phyloP scores from a whole-genome alignment of 768 basidiomycete species.

The Russula dissimulans region DNA sequence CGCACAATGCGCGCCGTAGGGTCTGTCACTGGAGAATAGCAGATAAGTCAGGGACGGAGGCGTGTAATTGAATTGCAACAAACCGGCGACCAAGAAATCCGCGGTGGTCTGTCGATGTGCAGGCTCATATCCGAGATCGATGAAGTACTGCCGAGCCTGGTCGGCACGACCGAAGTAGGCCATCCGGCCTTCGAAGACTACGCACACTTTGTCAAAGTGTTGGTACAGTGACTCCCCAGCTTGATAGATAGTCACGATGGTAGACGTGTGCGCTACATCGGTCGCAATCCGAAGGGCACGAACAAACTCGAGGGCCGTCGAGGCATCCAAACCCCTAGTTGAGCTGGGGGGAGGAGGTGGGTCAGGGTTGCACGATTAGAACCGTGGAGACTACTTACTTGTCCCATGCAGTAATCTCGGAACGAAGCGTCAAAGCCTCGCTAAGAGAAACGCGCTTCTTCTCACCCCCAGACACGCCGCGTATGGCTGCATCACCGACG shows the following conservation, averaged over 20 bases:
- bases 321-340: conserved; percentile 43
- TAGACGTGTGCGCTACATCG: conserved; percentile 38
- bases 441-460: conserved; percentile 74
- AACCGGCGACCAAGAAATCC: conserved; percentile 45
- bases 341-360: conserved; percentile 27
- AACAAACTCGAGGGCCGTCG: conserved; percentile 51
- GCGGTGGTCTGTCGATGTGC: conserved; percentile 49
- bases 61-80: not conserved
- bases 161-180: conserved; percentile 65
- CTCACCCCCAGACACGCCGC: conserved; percentile 71
- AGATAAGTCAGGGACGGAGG: not conserved
- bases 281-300: conserved; percentile 49
- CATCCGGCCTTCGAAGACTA: conserved; percentile 66
- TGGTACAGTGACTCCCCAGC: conserved; percentile 60
- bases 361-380: not conserved
- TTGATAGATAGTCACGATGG: conserved; percentile 80
- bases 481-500: conserved; percentile 68
- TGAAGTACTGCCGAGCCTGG: conserved; percentile 61
- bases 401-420: conserved; percentile 65
- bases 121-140: conserved; percentile 53
- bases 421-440: conserved; percentile 56
- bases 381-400: conserved; percentile 35
- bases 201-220: conserved; percentile 72
- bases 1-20: conserved; percentile 46
- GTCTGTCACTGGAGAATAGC: conserved; percentile 39